Percentiles rank a stretch among this genome's conserved stretches.
phyloP scores from a whole-genome alignment of 305 asterid species.

The Fraxinus paxiana region DNA sequence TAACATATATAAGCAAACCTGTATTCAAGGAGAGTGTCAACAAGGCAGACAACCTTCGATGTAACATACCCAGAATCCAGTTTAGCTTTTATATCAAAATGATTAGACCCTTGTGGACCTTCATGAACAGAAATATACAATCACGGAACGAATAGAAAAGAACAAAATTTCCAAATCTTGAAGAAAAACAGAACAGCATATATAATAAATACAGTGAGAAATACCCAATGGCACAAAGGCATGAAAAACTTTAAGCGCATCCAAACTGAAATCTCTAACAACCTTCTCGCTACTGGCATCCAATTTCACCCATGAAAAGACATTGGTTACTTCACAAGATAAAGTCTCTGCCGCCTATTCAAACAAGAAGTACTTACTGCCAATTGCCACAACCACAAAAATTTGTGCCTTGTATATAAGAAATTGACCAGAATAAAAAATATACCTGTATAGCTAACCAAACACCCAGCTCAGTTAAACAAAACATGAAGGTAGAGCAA shows the following conservation, averaged over 20 bases:
- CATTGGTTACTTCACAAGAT: conserved; percentile 31
- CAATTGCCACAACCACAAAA: not conserved
- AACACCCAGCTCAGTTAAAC: conserved; percentile 63
- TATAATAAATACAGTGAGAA: not conserved
- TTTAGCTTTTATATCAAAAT: conserved; percentile 29
- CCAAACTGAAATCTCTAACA: conserved; percentile 45
- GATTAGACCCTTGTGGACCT: conserved; percentile 39
- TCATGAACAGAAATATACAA: conserved; percentile 1
- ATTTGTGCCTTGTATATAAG: not conserved
- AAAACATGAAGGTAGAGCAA: conserved; percentile 39
- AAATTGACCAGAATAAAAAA: not conserved
- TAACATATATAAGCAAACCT: conserved; percentile 39
- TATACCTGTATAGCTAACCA: conserved; percentile 72
- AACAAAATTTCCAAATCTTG: not conserved
- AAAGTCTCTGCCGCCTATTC: conserved; percentile 62
- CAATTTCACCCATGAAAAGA: conserved; percentile 41
- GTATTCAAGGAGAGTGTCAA: conserved; percentile 68
- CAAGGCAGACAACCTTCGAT: conserved; percentile 54
- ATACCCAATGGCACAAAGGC: conserved; percentile 48
- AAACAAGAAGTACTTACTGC: conserved; percentile 11
- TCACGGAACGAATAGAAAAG: conserved; percentile 12
- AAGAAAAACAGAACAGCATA: not conserved
- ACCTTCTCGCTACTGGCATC: conserved; percentile 43
- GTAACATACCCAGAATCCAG: conserved; percentile 54
- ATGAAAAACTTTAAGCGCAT: conserved; percentile 44